Percentiles rank a stretch among this genome's conserved stretches.
phyloP scores from a whole-genome alignment of 2,329 filamentous ascomycete species.

The Pezicula carpinea region DNA sequence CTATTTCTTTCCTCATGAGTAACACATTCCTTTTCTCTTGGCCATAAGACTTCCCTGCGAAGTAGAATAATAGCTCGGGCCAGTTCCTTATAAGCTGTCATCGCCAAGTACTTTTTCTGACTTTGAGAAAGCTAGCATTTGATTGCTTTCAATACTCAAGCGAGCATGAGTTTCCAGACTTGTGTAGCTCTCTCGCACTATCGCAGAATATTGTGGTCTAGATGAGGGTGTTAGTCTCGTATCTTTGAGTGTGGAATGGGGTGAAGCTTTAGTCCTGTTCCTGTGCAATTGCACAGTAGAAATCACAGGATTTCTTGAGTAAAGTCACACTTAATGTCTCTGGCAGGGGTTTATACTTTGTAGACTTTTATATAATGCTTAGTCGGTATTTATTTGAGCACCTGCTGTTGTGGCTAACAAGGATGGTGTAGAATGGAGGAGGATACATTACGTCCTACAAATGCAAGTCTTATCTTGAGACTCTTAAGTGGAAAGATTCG shows the following conservation, averaged over 20 bases:
- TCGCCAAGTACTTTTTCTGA: not conserved
- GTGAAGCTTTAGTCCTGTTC: not conserved
- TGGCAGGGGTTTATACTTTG: not conserved
- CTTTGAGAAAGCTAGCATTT: not conserved
- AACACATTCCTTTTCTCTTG: not conserved
- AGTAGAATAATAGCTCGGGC: not conserved
- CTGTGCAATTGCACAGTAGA: not conserved
- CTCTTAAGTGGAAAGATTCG: not conserved
- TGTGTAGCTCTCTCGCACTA: not conserved
- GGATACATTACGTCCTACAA: not conserved
- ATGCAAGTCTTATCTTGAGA: no score
- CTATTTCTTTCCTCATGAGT: not conserved
- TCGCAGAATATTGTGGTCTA: not conserved
- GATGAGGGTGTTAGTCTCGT: not conserved
- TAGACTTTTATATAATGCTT: not conserved
- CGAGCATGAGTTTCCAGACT: not conserved
- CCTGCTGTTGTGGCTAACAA: not conserved
- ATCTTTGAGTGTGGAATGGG: not conserved
- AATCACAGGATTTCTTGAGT: not conserved
- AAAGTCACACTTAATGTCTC: not conserved
- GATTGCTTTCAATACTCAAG: not conserved
- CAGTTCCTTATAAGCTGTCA: not conserved
- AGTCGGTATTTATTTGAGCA: not conserved
- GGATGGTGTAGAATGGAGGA: not conserved
- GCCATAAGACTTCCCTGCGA: not conserved